Conservation (phyloP, 1,284 basidiomycete species). For the Apiotrichum siamense region DNA sequence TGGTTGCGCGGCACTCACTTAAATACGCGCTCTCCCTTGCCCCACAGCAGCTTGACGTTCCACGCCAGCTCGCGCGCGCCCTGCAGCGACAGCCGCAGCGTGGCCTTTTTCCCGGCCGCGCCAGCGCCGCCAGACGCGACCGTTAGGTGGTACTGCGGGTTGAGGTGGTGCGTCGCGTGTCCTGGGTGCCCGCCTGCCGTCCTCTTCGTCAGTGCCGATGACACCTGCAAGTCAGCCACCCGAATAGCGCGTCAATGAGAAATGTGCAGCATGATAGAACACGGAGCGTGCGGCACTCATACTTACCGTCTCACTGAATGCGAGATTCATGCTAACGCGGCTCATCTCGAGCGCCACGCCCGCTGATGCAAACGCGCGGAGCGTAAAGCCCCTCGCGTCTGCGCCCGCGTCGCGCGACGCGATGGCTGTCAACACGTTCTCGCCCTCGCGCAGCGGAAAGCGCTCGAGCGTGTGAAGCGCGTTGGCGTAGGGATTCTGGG, state of each 20-base stretch:
- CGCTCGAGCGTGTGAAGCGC: slow-evolving; percentile 63
- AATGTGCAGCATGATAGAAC: not conserved
- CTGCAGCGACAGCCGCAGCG: slow-evolving; percentile 54
- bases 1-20: slow-evolving; percentile 63
- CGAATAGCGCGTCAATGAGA: too few relatives aligned
- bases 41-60: slow-evolving; percentile 70
- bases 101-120: slow-evolving; percentile 41
- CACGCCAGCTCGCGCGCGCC: slow-evolving; percentile 64
- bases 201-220: slow-evolving; percentile 60
- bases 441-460: slow-evolving; percentile 22
- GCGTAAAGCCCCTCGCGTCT: slow-evolving; percentile 37
- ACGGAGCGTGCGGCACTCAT: slow-evolving; percentile 1
- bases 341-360: slow-evolving; percentile 23
- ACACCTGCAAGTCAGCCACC: slow-evolving; percentile 49
- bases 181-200: slow-evolving; percentile 78
- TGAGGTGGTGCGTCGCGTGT: slow-evolving; percentile 74
- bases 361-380: slow-evolving; percentile 31
- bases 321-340: slow-evolving; percentile 26
- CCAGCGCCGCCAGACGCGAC: slow-evolving; percentile 51
- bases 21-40: slow-evolving; percentile 62
- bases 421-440: slow-evolving; percentile 25
- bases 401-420: slow-evolving; percentile 34
- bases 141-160: slow-evolving; percentile 76
- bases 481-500: slow-evolving; percentile 58
- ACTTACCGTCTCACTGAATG: slow-evolving; percentile 29